These are phyloP conservation scores for Myxozyma geophila DNA, from an alignment of 805 yeast genomes.

Conservation along the genomic window DNA sequence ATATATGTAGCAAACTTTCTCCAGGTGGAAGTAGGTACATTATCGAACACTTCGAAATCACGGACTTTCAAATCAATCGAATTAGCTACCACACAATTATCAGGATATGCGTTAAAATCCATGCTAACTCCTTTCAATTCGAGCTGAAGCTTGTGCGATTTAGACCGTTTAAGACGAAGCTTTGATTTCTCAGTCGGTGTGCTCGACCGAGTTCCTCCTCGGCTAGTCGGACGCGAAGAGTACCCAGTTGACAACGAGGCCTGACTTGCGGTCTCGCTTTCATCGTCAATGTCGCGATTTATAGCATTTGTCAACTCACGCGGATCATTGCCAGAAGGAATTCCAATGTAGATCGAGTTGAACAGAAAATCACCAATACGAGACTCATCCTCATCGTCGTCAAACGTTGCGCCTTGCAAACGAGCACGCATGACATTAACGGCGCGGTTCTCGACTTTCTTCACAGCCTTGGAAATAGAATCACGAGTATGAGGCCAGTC, in stretches of 20 bases:
- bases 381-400: constrained; percentile 31
- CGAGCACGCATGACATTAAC: constrained; percentile 40
- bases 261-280: constrained; percentile 38
- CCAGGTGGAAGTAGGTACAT: constrained; percentile 89
- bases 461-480: constrained; percentile 67
- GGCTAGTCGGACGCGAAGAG: constrained; percentile 16
- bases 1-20: constrained; percentile 75
- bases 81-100: constrained; percentile 43
- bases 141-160: constrained; percentile 59
- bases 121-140: constrained; percentile 61
- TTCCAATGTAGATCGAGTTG: constrained; percentile 76
- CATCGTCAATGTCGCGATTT: constrained; percentile 56
- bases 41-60: constrained; percentile 69
- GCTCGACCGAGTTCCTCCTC: not conserved
- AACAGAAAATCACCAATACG: constrained; percentile 68
- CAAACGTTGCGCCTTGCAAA: constrained; percentile 26
- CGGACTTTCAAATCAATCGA: constrained; percentile 55
- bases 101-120: constrained; percentile 52
- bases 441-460: constrained; percentile 60
- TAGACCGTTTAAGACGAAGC: constrained; percentile 68
- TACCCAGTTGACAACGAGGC: constrained; percentile 25
- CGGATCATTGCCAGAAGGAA: constrained; percentile 56
- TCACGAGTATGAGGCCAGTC: constrained; percentile 85
- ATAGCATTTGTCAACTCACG: constrained; percentile 49
- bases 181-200: constrained; percentile 42